Evolutionary conservation across 2,329 filamentous ascomycete genomes (phyloP), one percentile per base, ranked within the genome.

Genomic region (Colletotrichum melonis): DNA sequence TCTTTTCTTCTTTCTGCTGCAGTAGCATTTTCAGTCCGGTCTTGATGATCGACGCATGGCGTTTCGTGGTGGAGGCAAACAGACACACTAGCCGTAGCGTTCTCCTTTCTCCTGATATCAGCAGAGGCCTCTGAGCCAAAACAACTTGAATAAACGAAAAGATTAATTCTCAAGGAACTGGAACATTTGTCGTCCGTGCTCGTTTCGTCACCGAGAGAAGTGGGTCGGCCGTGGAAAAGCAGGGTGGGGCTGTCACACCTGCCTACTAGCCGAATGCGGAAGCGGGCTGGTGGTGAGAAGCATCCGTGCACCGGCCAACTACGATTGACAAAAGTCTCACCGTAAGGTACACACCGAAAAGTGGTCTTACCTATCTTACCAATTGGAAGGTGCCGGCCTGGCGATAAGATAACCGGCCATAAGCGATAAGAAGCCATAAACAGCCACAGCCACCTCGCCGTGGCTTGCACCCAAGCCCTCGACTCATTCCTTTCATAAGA

Each of bases 21-120:
- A 14, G 7, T 26, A 64, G 69, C 69, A 69, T 72, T 49, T 22
- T 11, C 42, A 49, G 42, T n/a, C 16, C 16, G 66, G 55, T 73
- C 66, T 73, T 65, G 70, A 70, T 9, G 67, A 62, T 62, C 67
- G 60, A 66, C 60, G 60, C 58, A 16, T 30, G 71, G 56, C 62
- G 60, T 73, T 73, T 11, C 19, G 12, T 35, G 35, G 19, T 28
- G 19, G 42, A 49, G 42, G 42, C 19, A 49, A 49, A 49, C 24
- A 54, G 22, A 62, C 42, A 32, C 35, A 71, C 55, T 73, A 49
- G 46, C 9, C 62, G 56, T 54, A 57, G 62, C 67, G 38, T 52
- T 54, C 8, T 19, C 14, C 1, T 35, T n/a, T 24, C 1, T 12
- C 30, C 7, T 58, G 19, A 16, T 46, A 42, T 24, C 32, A 6